phyloP scores from a whole-genome alignment of 164 flowering plant species.

The Piper longum region DNA sequence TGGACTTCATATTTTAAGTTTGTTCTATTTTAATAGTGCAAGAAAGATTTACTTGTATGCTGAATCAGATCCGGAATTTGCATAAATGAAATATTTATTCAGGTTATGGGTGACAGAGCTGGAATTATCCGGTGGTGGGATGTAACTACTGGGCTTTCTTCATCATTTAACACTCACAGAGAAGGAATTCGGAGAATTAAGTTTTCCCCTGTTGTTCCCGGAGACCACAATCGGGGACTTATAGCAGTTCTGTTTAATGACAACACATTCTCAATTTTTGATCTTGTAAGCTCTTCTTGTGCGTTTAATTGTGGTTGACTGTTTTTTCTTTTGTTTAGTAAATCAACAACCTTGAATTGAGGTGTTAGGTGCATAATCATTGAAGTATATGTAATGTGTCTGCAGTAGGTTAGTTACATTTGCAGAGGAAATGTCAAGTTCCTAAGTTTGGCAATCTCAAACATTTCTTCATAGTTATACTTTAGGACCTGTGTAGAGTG shows the following conservation, averaged over 20 bases:
- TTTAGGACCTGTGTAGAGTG: background rate
- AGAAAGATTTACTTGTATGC: too few species aligned
- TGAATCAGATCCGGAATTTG: background rate
- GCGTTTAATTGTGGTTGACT: too few species aligned
- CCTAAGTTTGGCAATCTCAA: too few species aligned
- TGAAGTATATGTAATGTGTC: background rate
- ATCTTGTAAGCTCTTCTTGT: constrained; percentile 56
- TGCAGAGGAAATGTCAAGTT: background rate
- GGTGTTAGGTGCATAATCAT: too few species aligned
- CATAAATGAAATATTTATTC: constrained; percentile 7
- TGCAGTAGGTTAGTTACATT: background rate
- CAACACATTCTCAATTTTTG: constrained; percentile 85
- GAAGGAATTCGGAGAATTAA: constrained; percentile 95
- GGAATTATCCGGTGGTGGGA: constrained; percentile 99
- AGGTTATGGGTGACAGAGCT: constrained; percentile 98
- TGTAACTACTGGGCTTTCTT: constrained; percentile 87
- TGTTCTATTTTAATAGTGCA: background rate
- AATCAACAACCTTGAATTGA: too few species aligned
- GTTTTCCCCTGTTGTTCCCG: constrained; percentile 91
- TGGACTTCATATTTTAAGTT: background rate
- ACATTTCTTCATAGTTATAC: too few species aligned
- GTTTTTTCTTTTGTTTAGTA: background rate
- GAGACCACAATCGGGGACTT: constrained; percentile 91
- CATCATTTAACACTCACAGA: constrained; percentile 90
- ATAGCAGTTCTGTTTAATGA: constrained; percentile 89